These are phyloP conservation scores for Alternaria rosae DNA, from an alignment of 2,329 filamentous ascomycete species.

Conservation along the genomic window DNA sequence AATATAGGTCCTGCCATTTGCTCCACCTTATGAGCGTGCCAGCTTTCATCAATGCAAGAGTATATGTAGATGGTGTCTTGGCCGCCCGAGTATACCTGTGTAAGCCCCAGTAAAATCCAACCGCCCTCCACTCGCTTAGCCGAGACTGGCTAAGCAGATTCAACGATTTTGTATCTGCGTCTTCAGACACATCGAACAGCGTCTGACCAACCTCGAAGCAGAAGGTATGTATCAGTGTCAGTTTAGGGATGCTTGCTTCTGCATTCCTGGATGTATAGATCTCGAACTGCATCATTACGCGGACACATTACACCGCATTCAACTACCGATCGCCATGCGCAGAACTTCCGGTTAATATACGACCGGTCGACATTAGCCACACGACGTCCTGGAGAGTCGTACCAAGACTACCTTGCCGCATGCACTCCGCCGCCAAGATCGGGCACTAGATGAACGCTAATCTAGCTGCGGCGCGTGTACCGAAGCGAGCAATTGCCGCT, in stretches of 20 bases:
- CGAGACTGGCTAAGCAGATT: not conserved
- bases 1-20: constrained; percentile 9
- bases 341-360: constrained; percentile 4
- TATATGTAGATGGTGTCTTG: constrained; percentile 5
- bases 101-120: not conserved
- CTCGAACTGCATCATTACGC: not conserved
- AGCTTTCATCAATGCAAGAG: not conserved
- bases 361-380: constrained; percentile 8
- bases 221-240: not conserved
- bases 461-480: constrained; percentile 25
- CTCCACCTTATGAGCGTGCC: constrained; percentile 1
- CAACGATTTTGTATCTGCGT: not conserved
- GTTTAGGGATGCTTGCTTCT: not conserved
- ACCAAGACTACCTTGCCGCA: constrained; percentile 9
- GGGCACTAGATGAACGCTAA: constrained; percentile 27
- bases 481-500: constrained; percentile 22
- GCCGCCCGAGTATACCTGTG: not conserved
- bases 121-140: not conserved
- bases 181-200: not conserved
- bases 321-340: constrained; percentile 3
- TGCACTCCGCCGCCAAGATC: constrained; percentile 32
- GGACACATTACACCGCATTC: not conserved
- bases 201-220: not conserved
- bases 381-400: constrained; percentile 1
- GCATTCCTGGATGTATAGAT: not conserved